A percentile compares a stretch with the other conserved stretches of the same genome.
phyloP scores from a whole-genome alignment of 1,139 yeast species.

The Candida mesenterica region DNA sequence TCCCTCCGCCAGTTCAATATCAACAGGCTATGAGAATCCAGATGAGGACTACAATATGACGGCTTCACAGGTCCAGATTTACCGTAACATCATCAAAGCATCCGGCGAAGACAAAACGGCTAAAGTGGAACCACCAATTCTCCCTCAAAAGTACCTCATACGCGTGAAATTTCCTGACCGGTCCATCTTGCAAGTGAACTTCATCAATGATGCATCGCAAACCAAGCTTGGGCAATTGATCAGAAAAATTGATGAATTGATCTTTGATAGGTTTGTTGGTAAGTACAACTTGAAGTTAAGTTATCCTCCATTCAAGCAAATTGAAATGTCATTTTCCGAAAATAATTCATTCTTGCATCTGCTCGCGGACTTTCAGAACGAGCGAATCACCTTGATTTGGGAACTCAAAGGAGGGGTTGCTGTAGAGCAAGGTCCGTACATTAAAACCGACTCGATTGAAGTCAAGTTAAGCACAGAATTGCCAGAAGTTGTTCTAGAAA shows the following conservation, averaged over 20 bases:
- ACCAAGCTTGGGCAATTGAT: conserved; percentile 44
- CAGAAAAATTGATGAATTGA: conserved; percentile 34
- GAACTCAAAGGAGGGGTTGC: conserved; percentile 18
- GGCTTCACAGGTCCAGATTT: conserved; percentile 51
- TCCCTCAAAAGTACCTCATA: conserved; percentile 27
- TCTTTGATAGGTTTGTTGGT: conserved; percentile 36
- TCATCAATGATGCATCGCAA: conserved; percentile 34
- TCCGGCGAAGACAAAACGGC: conserved; percentile 35
- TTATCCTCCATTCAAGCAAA: conserved; percentile 43
- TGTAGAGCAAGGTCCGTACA: conserved; percentile 23
- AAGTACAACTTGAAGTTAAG: conserved; percentile 35
- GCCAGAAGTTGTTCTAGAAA: conserved; percentile 41
- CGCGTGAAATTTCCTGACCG: conserved; percentile 57
- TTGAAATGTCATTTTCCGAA: conserved; percentile 29
- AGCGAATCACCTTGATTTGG: conserved; percentile 38
- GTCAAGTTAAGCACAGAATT: conserved; percentile 30
- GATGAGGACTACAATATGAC: conserved; percentile 52
- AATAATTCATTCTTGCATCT: conserved; percentile 34
- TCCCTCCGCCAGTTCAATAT: conserved; percentile 10
- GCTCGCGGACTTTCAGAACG: conserved; percentile 33
- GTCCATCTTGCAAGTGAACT: conserved; percentile 46
- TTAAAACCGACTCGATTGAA: conserved; percentile 19
- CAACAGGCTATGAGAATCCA: conserved; percentile 35
- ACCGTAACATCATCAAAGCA: conserved; percentile 45
- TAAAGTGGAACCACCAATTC: conserved; percentile 10